A percentile compares a stretch with the other conserved stretches of the same genome.
These are phyloP conservation scores for Ganoderma boninense DNA, from an alignment of 1,284 basidiomycete genomes.

Conservation along the genomic window DNA sequence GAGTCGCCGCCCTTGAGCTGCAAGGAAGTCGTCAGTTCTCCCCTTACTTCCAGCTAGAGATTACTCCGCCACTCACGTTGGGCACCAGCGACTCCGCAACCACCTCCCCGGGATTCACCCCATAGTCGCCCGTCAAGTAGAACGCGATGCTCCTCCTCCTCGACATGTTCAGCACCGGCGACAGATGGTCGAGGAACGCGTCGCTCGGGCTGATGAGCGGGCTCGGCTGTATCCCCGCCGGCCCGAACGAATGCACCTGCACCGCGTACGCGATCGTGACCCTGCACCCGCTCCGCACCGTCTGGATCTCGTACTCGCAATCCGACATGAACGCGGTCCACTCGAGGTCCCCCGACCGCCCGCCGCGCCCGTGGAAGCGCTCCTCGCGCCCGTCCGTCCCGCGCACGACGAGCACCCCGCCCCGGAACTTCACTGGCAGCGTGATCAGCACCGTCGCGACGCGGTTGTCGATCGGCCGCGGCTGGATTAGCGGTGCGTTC, in stretches of 20 bases:
- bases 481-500: constrained; percentile 63
- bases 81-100: constrained; percentile 77
- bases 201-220: constrained; percentile 77
- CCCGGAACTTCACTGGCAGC: constrained; percentile 75
- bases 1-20: constrained; percentile 83
- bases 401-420: constrained; percentile 69
- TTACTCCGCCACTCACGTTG: constrained; percentile 54
- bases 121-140: constrained; percentile 73
- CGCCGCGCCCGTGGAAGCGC: constrained; percentile 66
- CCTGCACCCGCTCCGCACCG: constrained; percentile 73
- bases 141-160: constrained; percentile 77
- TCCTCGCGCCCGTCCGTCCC: constrained; percentile 67
- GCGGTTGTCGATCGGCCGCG: constrained; percentile 66
- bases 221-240: constrained; percentile 58
- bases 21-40: neutral
- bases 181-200: constrained; percentile 72
- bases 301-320: constrained; percentile 77
- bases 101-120: constrained; percentile 74
- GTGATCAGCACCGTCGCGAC: constrained; percentile 78
- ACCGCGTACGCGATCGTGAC: constrained; percentile 76
- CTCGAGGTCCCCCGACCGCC: constrained; percentile 71
- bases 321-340: constrained; percentile 80
- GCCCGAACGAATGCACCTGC: constrained; percentile 71
- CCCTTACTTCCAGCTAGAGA: constrained; percentile 5
- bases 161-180: constrained; percentile 73